Base-by-base conservation (phyloP, 208 protist species). In the Leishmania tarentolae region DNA sequence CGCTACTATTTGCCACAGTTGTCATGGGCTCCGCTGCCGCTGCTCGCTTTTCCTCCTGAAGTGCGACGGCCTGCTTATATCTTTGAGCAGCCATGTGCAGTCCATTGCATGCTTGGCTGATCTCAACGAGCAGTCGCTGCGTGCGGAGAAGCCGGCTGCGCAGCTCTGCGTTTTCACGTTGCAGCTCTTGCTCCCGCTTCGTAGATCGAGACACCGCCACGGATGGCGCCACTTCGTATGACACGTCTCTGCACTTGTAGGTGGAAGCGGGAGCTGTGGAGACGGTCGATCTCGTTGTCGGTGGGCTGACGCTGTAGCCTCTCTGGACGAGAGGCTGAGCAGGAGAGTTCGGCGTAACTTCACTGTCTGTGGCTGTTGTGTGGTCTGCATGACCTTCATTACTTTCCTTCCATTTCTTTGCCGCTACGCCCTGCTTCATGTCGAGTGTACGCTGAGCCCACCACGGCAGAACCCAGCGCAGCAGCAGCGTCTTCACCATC, bases 391-490 rank as follows among this genome's bases (percentile, higher is more conserved):
- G 11, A 53, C 37, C 46, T 42, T 19, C 13, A 19, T 61, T 8
- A 28, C 31, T 17, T 70, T 35, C 31, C 6, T 53, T 42, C 37
- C 71, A 9, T 46, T 31, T 37, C 35, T 76, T 28, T 28, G 37
- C 71, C 47, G 44, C 15, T 28, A 37, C 19, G 2, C 47, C 63
- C 17, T 50, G 21, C 73, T 59, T 19, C 42, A 17, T 42, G 0
- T 11, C 53, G 52, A 72, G 72, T 17, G 65, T 35, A 3, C 81
- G 75, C 24, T 69, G 53, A 37, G 68, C 21, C 83, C 83, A 89
- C 40, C 66, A 82, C 37, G 87, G 87, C 63, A 85, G 63, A 56
- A 90, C 71, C 74, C 84, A 82, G 42, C 52, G 19, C 37, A 77
- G 50, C 56, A 90, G 69, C 42, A 90, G 35, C 53, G 53, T 40